Evolutionary conservation across 2,329 filamentous ascomycete species (phyloP), one percentile per base, ranked within the genome.

Genomic region (Ophiocordyceps camponoti-leonardi): DNA sequence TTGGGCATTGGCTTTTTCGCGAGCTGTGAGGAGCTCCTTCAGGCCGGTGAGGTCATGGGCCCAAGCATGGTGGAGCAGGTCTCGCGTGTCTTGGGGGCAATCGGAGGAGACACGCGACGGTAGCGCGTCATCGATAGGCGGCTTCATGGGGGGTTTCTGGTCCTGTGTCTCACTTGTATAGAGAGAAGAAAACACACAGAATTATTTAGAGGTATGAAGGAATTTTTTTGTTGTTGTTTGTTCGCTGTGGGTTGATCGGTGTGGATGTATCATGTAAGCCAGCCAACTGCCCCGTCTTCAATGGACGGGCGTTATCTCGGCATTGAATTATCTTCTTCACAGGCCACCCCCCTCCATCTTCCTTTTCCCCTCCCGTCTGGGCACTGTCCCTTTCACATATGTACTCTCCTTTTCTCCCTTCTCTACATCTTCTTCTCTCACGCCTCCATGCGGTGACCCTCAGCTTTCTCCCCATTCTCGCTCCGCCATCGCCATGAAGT

Each of bases 1-100:
- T 61, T 90, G 86, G 5, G 82, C 78, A 59, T 83, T 87, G 68
- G 85, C 66, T 66, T 66, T 67, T 46, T 68, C 80, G 43, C 72
- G 77, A 4, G 65, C 71, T 54, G 74, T 70, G 49, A 93, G 74
- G 8, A 94, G 73, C 46, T 73, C 72, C 59, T 80, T 81, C 40
- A 94, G 73, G 44, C 73, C 71, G 33, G 72, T 61, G 49, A 81
- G 63, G 60, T 94, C 71, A 56, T 77, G 74, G 46, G 62, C 62
- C 73, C 74, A 77, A 47, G 73, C 71, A 46, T 68, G 67, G 45
- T 66, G 63, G 46, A 79, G 66, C 48, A 78, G 64, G 50, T 71
- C 61, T 40, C 72, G 67, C 42, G 66, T 67, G 6, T 67, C 61
- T 40, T 67, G 61, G 11, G 73, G 72, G 55, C 73, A 77, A 44